These are phyloP conservation scores for Tylopilus sp. DNA, from an alignment of 768 basidiomycete genomes.

Conservation along the genomic window DNA sequence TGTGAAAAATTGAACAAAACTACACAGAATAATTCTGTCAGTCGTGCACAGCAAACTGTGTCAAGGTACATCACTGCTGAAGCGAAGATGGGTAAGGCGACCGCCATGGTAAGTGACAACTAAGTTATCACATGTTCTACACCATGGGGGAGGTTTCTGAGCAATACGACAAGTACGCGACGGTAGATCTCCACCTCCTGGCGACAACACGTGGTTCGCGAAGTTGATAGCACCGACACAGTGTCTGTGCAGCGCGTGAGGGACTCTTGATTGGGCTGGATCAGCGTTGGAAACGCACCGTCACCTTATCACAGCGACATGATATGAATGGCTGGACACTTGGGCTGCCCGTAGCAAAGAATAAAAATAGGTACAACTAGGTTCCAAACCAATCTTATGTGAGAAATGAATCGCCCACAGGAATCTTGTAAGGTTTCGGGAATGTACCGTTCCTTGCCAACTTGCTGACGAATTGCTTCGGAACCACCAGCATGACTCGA, in stretches of 20 bases:
- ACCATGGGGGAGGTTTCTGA: constrained; percentile 5
- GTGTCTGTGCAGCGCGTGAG: constrained; percentile 10
- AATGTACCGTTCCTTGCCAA: constrained; percentile 25
- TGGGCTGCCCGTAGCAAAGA: constrained; percentile 1
- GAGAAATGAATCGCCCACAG: constrained; percentile 15
- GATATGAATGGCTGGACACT: constrained; percentile 7
- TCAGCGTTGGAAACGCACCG: constrained; percentile 19
- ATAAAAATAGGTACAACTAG: constrained; percentile 14
- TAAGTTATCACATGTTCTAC: neutral
- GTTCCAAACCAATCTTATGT: constrained; percentile 5
- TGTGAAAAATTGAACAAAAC: constrained; percentile 20
- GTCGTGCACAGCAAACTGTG: constrained; percentile 18
- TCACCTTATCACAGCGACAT: constrained; percentile 1
- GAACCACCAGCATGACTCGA: constrained; percentile 11
- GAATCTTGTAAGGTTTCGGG: constrained; percentile 7
- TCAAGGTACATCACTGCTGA: neutral
- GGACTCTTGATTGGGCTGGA: constrained; percentile 18
- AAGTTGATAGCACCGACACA: constrained; percentile 4
- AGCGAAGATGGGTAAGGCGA: neutral
- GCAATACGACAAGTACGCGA: constrained; percentile 13
- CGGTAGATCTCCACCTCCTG: constrained; percentile 12
- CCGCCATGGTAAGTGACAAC: neutral
- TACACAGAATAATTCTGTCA: constrained; percentile 10
- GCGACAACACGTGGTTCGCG: constrained; percentile 15
- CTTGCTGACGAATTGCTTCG: constrained; percentile 13